A percentile compares a stretch with the other conserved stretches of the same genome.
phyloP scores from a whole-genome alignment of 352 stramenopile species.

The Phytopythium aichiense region DNA sequence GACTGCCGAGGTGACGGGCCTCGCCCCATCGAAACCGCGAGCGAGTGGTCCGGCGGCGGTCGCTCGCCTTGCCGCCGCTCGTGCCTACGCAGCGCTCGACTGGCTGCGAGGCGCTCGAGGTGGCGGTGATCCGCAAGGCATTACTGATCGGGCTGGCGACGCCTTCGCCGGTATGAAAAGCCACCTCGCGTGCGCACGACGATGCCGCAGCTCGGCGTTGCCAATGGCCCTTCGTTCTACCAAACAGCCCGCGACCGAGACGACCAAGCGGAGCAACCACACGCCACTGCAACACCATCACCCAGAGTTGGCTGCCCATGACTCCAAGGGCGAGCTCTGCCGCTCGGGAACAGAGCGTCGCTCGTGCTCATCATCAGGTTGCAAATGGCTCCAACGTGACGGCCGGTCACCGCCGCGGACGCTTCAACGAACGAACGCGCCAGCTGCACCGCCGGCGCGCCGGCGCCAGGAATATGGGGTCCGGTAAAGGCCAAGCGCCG shows the following conservation, averaged over 20 bases:
- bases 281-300: no score
- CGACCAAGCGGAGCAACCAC: no score
- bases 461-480: neutral
- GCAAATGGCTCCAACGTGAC: neutral
- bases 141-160: neutral
- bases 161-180: neutral
- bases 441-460: neutral
- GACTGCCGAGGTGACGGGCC: no score
- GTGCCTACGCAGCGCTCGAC: neutral
- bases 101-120: neutral
- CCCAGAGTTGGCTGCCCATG: no score
- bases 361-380: neutral
- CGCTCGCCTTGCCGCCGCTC: no score
- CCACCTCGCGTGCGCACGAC: neutral
- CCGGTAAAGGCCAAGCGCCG: neutral
- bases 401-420: neutral
- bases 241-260: no score
- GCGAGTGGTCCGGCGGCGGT: no score
- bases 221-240: no score
- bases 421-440: neutral
- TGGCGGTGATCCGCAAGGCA: neutral
- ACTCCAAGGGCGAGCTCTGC: no score
- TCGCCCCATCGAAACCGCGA: no score
- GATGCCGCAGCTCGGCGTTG: no score
- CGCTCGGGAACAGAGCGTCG: no score